Base-by-base conservation (phyloP, 768 basidiomycete genomes). In the Trametes cubensis region DNA sequence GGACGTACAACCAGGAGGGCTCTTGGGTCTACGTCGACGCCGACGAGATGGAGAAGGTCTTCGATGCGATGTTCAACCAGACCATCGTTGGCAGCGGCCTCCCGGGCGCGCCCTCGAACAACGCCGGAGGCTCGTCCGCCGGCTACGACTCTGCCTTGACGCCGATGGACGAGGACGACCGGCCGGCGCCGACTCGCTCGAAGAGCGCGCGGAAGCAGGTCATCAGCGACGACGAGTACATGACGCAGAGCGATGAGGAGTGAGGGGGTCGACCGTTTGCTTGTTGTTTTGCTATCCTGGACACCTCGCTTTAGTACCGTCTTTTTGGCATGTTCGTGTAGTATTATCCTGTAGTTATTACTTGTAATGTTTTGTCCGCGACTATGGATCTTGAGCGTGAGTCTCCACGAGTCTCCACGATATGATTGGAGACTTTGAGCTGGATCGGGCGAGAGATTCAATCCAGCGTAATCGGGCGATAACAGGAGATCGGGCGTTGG, bases 1-100 rank as follows among this genome's bases (percentile, higher is more conserved):
- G 91, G 68, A 90, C 86, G 46, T 98, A 94, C 80, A 98, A 98
- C 73, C 88, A 90, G 74, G 94, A 96, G 75, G 94, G 90, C 1
- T 95, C 94, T 0, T 94, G 92, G 90, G 94, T 97, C 40, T 96
- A 95, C 75, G 81, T 90, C 62, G 94, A 96, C 63, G 95, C 96
- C 8, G 90, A 93, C 51, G 92, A 94, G 78, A 93, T 95, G 90
- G 90, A 96, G 76, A 91, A 90, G 71, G 87, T 88, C 51, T 94
- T 95, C 72, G 83, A 90, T 62, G 79, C 85, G 26, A 79, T 87
- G 10, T 93, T 88, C 69, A 81, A 86, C 45, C 83, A 83, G 39
- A 75, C 79, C 53, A 86, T 89, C 47, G 79, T 76, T 15, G 89
- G 88, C 21, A 86, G 84, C 44, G 89, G 88, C 46, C 78, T 92